phyloP scores from a whole-genome alignment of 495 filamentous ascomycete species.

The Lasiosphaeria miniovina region DNA sequence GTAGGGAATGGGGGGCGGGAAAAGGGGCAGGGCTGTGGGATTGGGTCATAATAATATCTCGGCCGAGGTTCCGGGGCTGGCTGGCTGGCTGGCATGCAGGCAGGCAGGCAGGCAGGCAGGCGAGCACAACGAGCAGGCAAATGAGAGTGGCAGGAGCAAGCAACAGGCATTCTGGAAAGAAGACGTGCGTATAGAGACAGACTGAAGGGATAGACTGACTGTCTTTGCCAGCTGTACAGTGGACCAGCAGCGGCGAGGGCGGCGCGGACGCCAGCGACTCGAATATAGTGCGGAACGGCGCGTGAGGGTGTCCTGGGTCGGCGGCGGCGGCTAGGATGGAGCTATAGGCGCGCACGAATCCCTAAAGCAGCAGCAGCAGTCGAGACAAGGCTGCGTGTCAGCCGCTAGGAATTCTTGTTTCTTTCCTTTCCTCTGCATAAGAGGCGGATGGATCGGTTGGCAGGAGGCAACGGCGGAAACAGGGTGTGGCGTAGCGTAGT shows the following conservation, averaged over 20 bases:
- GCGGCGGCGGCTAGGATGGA: constrained; percentile 45
- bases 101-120: too few relatives aligned
- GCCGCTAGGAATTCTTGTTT: too few relatives aligned
- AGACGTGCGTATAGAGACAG: constrained; percentile 28
- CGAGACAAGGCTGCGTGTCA: too few relatives aligned
- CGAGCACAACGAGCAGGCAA: too few relatives aligned
- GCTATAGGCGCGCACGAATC: constrained; percentile 53
- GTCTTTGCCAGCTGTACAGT: constrained; percentile 40
- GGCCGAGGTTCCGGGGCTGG: too few relatives aligned
- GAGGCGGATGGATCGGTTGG: background rate
- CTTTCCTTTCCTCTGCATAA: background rate
- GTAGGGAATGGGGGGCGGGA: too few relatives aligned
- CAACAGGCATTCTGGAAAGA: too few relatives aligned
- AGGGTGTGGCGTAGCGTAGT: constrained; percentile 1
- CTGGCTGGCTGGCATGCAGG: too few relatives aligned
- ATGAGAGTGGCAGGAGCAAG: too few relatives aligned
- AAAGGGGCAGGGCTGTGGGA: too few relatives aligned
- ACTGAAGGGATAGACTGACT: constrained; percentile 36
- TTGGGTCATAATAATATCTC: too few relatives aligned
- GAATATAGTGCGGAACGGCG: constrained; percentile 42
- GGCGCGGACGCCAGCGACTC: constrained; percentile 35
- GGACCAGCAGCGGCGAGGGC: constrained; percentile 33
- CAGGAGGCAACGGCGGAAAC: background rate
- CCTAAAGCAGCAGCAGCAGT: constrained; percentile 21
- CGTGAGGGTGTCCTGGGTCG: constrained; percentile 29